These are phyloP conservation scores for Panus rudis DNA, from an alignment of 768 basidiomycete species.

Conservation along the genomic window DNA sequence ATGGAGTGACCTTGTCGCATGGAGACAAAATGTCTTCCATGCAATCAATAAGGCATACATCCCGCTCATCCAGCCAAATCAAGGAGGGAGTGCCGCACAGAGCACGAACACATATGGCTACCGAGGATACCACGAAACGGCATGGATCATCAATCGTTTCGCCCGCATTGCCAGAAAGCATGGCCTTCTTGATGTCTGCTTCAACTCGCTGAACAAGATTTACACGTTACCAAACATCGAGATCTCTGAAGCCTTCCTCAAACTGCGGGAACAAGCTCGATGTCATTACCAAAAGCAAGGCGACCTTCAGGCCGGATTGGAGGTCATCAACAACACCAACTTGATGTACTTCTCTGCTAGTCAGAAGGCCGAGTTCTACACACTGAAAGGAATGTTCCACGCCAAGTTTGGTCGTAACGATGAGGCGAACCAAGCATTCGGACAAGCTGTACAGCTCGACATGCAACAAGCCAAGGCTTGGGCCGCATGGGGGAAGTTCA, in stretches of 20 bases:
- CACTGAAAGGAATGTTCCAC: conserved; percentile 98
- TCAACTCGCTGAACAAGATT: conserved; percentile 90
- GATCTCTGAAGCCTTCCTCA: conserved; percentile 98
- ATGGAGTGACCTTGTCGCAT: conserved; percentile 98
- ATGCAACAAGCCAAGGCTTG: conserved; percentile 93
- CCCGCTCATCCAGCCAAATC: conserved; percentile 64
- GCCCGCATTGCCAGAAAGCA: conserved; percentile 98
- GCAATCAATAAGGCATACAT: conserved; percentile 96
- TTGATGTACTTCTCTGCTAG: conserved; percentile 91
- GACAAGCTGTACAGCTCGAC: conserved; percentile 94
- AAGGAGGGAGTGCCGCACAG: conserved; percentile 42
- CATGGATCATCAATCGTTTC: conserved; percentile 99
- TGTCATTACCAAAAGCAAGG: conserved; percentile 96
- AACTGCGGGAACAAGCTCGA: conserved; percentile 95
- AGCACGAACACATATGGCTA: conserved; percentile 83
- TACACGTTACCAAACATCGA: conserved; percentile 99
- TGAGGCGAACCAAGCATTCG: conserved; percentile 88
- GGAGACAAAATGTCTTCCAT: conserved; percentile 97
- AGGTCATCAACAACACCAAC: conserved; percentile 99
- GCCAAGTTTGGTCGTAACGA: conserved; percentile 79
- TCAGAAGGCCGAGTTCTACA: conserved; percentile 98
- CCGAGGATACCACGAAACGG: conserved; percentile 96
- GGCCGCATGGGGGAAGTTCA: conserved; percentile 97
- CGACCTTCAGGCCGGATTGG: conserved; percentile 88
- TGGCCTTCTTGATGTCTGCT: conserved; percentile 92